Percentiles rank a stretch among this genome's conserved stretches.
These are phyloP conservation scores for Knufia petricola DNA, from an alignment of 2,329 filamentous ascomycete species.

Conservation along the genomic window DNA sequence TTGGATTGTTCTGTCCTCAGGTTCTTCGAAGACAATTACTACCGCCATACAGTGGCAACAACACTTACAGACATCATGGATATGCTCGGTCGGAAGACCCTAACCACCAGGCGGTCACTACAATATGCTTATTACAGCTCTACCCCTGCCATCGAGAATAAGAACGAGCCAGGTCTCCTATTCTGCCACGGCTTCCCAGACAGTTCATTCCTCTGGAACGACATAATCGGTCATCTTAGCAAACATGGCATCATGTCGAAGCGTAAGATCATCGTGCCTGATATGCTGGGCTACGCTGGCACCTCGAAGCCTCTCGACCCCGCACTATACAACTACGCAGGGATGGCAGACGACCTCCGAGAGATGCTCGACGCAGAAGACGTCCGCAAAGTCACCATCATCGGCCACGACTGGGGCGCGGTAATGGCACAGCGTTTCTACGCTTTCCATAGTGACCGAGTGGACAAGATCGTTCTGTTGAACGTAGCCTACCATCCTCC, in stretches of 20 bases:
- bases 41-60: too few relatives aligned
- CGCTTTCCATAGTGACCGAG: constrained; percentile 33
- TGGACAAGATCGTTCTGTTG: constrained; percentile 35
- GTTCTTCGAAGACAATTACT: too few relatives aligned
- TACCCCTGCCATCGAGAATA: too few relatives aligned
- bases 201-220: constrained; percentile 31
- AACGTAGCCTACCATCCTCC: constrained; percentile 36
- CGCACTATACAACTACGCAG: constrained; percentile 29
- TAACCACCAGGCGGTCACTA: too few relatives aligned
- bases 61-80: too few relatives aligned
- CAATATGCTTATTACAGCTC: too few relatives aligned
- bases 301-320: constrained; percentile 35
- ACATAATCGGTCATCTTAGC: too few relatives aligned
- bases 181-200: constrained; percentile 45
- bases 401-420: constrained; percentile 45
- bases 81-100: too few relatives aligned
- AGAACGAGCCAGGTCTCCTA: constrained; percentile 29
- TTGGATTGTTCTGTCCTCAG: too few relatives aligned
- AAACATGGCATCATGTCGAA: too few relatives aligned
- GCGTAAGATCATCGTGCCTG: constrained; percentile 32
- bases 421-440: constrained; percentile 33
- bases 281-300: constrained; percentile 33
- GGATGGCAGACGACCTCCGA: constrained; percentile 30
- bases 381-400: constrained; percentile 30
- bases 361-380: constrained; percentile 35